Evolutionary conservation across 352 stramenopile genomes (phyloP).

Genomic region (Plasmopara viticola): DNA sequence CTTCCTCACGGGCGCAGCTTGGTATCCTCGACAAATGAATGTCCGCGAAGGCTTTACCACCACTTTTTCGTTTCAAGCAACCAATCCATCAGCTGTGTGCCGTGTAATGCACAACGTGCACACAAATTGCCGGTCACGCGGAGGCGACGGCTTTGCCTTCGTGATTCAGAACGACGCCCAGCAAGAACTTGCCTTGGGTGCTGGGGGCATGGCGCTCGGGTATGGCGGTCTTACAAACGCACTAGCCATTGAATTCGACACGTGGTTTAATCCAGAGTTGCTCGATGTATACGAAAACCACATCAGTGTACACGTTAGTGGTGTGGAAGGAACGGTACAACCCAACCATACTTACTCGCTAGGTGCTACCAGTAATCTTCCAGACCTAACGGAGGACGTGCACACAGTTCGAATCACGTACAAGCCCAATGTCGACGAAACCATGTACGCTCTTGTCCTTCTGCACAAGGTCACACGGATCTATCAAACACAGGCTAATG

Average conservation of each 20-base stretch:
- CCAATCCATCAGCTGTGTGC: conserved; percentile 83
- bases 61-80: conserved; percentile 44
- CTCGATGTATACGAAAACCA: conserved; percentile 90
- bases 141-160: conserved; percentile 76
- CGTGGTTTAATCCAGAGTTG: conserved; percentile 86
- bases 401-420: conserved; percentile 75
- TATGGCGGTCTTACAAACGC: conserved; percentile 84
- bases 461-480: neutral
- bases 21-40: conserved; percentile 71
- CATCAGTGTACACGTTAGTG: conserved; percentile 78
- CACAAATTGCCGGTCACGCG: conserved; percentile 74
- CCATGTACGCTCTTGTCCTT: conserved; percentile 28
- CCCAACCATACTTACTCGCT: conserved; percentile 76
- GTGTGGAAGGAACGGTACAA: conserved; percentile 26
- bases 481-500: conserved; percentile 3
- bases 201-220: conserved; percentile 67
- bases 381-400: conserved; percentile 71
- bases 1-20: conserved; percentile 78
- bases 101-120: conserved; percentile 82
- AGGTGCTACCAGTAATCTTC: conserved; percentile 57
- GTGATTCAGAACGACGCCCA: conserved; percentile 76
- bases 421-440: conserved; percentile 57
- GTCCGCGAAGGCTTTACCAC: neutral
- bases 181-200: conserved; percentile 50
- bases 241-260: conserved; percentile 90